Base-by-base conservation (phyloP, 2,329 filamentous ascomycete species). In the Chaetomiaceae sp. region DNA sequence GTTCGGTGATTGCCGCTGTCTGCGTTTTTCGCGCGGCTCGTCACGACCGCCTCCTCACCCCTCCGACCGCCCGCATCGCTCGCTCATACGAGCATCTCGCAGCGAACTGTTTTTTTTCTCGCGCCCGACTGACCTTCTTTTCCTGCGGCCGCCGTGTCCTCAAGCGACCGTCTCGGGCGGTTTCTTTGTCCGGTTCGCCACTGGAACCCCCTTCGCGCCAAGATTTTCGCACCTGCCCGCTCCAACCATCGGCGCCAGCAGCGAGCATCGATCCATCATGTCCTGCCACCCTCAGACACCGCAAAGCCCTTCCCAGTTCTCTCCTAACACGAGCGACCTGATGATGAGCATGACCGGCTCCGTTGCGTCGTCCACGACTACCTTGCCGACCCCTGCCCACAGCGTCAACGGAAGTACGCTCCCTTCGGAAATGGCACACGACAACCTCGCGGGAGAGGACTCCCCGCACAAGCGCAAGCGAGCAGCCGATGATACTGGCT, bases 261-360 rank as follows among this genome's bases (percentile, higher is more conserved):
- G 21, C 51, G 42, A 48, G 49, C 37, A 16, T 50, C 48, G 47
- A 35, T 56, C 57, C 71, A 77, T 68, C 68, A 84, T 84, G 80
- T 81, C 79, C 70, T 82, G 79, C 74, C 80, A 83, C 67, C 81
- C 81, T 61, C 80, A 80, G 63, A 85, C 81, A 61, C 82, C 82
- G 65, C 81, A 84, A 73, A 85, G 81, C 66, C 81, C 81, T 65
- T 82, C 79, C 65, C 78, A 82, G 65, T 73, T 76, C 64, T 82
- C 78, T 58, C 76, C 78, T 57, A 76, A 71, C 61, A 77, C 73
- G 59, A 75, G 72, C 64, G 77, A 79, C 61, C 70, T 69, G 59
- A 70, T 68, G 61, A 71, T 70, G 53, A 78, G 74, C 70, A 71
- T 73, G 64, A 73, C 72, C 60, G 72, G 68, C 59, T 78, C 77